phyloP scores from a whole-genome alignment of 352 stramenopile genomes.

The Aphanomyces stellatus region DNA sequence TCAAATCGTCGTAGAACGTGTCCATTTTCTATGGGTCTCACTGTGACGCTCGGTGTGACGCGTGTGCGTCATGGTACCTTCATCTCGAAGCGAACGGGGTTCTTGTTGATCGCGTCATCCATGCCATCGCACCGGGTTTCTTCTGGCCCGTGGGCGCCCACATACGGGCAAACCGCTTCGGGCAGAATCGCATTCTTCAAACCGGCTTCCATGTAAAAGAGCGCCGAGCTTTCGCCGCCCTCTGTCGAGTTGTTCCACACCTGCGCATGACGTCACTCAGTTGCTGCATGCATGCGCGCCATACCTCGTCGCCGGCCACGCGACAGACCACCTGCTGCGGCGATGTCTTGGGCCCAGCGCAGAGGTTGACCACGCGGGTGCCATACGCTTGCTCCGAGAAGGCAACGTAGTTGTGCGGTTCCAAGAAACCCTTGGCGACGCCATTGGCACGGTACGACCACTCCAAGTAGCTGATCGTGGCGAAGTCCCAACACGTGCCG shows the following conservation, averaged over 20 bases:
- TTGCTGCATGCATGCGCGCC: not conserved
- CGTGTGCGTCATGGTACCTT: conserved; percentile 33
- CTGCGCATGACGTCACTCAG: conserved; percentile 14
- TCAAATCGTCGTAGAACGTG: conserved; percentile 77
- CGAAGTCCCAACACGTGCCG: conserved; percentile 77
- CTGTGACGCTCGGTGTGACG: no score
- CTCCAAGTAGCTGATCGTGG: conserved; percentile 67
- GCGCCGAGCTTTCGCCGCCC: conserved; percentile 52
- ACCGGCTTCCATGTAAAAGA: conserved; percentile 70
- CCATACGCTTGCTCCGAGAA: conserved; percentile 77
- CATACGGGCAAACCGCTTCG: conserved; percentile 59
- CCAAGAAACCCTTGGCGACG: conserved; percentile 51
- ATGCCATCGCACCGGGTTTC: conserved; percentile 58
- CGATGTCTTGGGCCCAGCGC: conserved; percentile 47
- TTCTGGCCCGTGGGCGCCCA: conserved; percentile 34
- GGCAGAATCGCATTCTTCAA: conserved; percentile 65
- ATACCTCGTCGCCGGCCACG: conserved; percentile 49
- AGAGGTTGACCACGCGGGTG: conserved; percentile 58
- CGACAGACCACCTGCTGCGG: conserved; percentile 58
- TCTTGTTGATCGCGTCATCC: conserved; percentile 33
- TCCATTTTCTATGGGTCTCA: conserved; percentile 71
- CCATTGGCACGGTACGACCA: conserved; percentile 67
- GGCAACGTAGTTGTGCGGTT: conserved; percentile 58
- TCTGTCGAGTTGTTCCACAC: conserved; percentile 77
- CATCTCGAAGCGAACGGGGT: conserved; percentile 61